phyloP scores from a whole-genome alignment of 1,284 basidiomycete species.

The Pulchroboletus neoregius region DNA sequence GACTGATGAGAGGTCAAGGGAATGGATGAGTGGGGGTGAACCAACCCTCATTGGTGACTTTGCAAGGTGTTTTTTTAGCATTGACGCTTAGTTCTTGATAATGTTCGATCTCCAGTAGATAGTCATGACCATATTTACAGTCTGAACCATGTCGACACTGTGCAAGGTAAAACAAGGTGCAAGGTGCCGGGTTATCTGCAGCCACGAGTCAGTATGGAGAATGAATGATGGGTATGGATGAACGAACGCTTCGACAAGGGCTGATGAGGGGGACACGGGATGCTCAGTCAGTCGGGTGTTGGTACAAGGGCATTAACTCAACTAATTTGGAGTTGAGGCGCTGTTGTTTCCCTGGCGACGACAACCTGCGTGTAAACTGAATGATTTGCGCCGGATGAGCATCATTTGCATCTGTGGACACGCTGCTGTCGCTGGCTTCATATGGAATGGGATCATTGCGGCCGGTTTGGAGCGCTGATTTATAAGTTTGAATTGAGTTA shows the following conservation, averaged over 20 bases:
- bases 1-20: constrained; percentile 4
- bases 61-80: constrained; percentile 59
- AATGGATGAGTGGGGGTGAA: not conserved
- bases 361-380: constrained; percentile 28
- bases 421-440: constrained; percentile 31
- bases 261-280: constrained; percentile 31
- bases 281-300: constrained; percentile 19
- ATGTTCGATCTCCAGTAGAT: constrained; percentile 48
- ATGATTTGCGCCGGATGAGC: constrained; percentile 25
- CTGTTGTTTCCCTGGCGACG: constrained; percentile 37
- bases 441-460: constrained; percentile 20
- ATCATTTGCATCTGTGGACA: constrained; percentile 36
- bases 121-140: constrained; percentile 59
- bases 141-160: constrained; percentile 49
- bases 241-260: constrained; percentile 54
- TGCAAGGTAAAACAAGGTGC: constrained; percentile 58
- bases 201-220: constrained; percentile 10
- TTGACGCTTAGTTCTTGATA: constrained; percentile 47
- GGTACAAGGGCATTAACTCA: constrained; percentile 30
- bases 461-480: constrained; percentile 25
- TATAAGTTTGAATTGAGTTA: constrained; percentile 35
- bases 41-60: constrained; percentile 49
- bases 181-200: constrained; percentile 54
- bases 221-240: constrained; percentile 12
- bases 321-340: constrained; percentile 51